Base-by-base conservation (phyloP, 345 rosid genomes). In the Schrenkiella parvula region DNA sequence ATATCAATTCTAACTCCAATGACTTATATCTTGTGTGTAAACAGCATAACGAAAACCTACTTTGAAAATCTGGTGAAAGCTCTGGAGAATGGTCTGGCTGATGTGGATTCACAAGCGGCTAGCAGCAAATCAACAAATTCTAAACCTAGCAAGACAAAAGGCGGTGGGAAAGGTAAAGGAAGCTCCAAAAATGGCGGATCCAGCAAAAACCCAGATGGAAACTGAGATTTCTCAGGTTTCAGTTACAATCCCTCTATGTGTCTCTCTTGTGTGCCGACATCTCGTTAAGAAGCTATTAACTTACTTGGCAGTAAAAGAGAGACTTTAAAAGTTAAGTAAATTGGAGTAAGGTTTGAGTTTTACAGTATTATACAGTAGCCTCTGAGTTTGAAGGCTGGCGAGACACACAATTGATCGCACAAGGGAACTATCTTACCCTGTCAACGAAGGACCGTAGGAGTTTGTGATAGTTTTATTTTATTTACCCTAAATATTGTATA, bases 21-120 rank as follows among this genome's bases (percentile, higher is more conserved):
- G 21, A 28, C 21, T 60, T 70, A 17, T 21, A 37, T 68, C 8
- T 3, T 73, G 44, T 66, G 12, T 54, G 5, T 61, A 5, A 50
- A 78, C 95, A 91, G 97, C 57, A 95, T 89, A 46, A 91, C 97
- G 6, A 88, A 84, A 75, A 89, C 82, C 64, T 89, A 85, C 79
- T 91, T 91, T 10, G 96, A 89, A 79, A 91, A 89, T 79, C 80
- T 91, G 70, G 90, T 91, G 54, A 86, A 84, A 73, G 96, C 96
- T 17, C 75, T 91, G 57, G 96, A 91, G 84, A 91, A 85, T 76
- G 96, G 92, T 18, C 85, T 91, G 22, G 79, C 87, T 59, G 97
- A 89, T 77, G 93, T 91, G 34, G 73, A 77, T 54, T 6, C 67
- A 1, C 71, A 64, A 44, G 80, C 54, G 5, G 71, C 80, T 38